These are phyloP conservation scores for Eremochloa ophiuroides DNA, from an alignment of 176 grass and related monocot genomes.

Conservation along the genomic window DNA sequence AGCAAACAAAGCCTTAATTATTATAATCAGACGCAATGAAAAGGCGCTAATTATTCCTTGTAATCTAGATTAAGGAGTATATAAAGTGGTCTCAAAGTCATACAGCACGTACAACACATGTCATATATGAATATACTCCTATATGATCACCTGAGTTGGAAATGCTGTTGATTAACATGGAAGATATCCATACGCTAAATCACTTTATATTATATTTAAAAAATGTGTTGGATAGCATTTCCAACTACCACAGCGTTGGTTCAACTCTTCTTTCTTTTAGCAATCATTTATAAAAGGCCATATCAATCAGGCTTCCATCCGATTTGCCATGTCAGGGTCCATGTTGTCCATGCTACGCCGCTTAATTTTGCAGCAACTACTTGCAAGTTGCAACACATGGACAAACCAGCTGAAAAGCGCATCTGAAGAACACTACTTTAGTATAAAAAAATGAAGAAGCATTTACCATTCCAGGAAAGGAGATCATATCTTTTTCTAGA, in stretches of 20 bases:
- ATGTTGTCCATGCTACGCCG: background rate
- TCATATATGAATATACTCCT: no score
- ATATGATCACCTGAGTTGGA: no score
- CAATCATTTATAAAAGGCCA: slow-evolving; percentile 3
- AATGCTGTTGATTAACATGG: background rate
- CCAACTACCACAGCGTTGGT: background rate
- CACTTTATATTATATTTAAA: background rate
- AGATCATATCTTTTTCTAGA: background rate
- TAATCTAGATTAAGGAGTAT: slow-evolving; percentile 6
- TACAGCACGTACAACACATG: slow-evolving; percentile 24
- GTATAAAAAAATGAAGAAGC: background rate
- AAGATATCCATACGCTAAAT: background rate
- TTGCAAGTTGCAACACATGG: background rate
- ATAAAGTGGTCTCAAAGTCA: background rate
- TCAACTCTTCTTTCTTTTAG: background rate
- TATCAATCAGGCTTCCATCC: slow-evolving; percentile 14
- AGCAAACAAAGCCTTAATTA: no score
- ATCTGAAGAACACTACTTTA: background rate
- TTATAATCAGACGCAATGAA: slow-evolving; percentile 20
- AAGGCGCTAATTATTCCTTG: slow-evolving; percentile 18
- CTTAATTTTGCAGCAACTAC: background rate
- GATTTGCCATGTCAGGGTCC: background rate
- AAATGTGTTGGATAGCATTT: background rate
- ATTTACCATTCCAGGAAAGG: background rate
- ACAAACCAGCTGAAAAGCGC: background rate